Conservation (phyloP, 352 stramenopile species). For the Globisporangium orthogonon region DNA sequence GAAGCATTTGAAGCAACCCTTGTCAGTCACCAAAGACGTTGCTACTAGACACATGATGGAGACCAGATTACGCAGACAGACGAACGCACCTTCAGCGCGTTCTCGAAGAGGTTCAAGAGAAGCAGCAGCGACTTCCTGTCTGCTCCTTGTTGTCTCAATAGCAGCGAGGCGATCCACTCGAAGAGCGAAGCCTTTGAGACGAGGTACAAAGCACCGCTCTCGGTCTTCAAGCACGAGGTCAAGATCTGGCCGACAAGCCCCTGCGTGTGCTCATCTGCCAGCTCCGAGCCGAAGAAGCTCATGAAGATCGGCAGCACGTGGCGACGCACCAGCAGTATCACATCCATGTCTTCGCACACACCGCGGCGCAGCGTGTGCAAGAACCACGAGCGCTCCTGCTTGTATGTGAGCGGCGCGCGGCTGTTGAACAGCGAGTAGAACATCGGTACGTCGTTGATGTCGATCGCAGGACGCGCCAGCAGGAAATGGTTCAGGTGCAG, state of each 20-base stretch:
- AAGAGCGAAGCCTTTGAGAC: constrained; percentile 59
- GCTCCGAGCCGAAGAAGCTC: constrained; percentile 72
- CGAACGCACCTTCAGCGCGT: constrained; percentile 17
- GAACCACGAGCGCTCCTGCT: constrained; percentile 81
- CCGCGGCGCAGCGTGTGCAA: constrained; percentile 69
- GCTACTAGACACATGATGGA: background rate
- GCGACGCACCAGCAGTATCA: constrained; percentile 61
- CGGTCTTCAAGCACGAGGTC: constrained; percentile 33
- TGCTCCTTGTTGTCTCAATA: constrained; percentile 16
- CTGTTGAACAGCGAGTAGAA: constrained; percentile 88
- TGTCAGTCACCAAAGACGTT: background rate
- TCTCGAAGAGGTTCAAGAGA: constrained; percentile 34
- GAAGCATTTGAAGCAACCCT: background rate
- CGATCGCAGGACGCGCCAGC: constrained; percentile 66
- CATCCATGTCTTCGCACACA: constrained; percentile 56
- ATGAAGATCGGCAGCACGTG: constrained; percentile 78
- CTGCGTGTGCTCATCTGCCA: constrained; percentile 76
- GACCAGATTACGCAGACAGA: background rate
- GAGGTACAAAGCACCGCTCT: constrained; percentile 38
- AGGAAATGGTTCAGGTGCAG: constrained; percentile 82
- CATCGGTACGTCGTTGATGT: constrained; percentile 81
- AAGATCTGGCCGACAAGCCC: constrained; percentile 64
- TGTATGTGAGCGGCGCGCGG: constrained; percentile 56
- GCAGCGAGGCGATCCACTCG: constrained; percentile 47
- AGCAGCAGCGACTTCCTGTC: constrained; percentile 19